These are phyloP conservation scores for Heliamphora exappendiculata DNA, from an alignment of 148 eudicot species.

Conservation along the genomic window DNA sequence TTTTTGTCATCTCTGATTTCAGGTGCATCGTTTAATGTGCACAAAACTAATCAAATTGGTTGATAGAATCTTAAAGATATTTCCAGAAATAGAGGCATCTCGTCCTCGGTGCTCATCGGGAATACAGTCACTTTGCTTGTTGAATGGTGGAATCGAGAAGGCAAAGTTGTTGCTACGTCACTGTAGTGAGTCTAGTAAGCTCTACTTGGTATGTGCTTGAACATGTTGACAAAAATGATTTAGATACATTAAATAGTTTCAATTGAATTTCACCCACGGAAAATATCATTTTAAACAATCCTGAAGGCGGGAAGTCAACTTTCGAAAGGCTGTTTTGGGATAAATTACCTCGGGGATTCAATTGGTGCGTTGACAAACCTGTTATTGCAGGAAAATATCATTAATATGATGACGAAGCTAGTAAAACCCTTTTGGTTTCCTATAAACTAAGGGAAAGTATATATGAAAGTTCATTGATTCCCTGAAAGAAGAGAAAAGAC, in stretches of 20 bases:
- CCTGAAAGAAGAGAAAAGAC: too few species aligned
- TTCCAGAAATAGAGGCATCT: slow-evolving; percentile 70
- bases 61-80: slow-evolving; percentile 35
- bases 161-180: slow-evolving; percentile 49
- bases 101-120: slow-evolving; percentile 72
- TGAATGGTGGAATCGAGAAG: slow-evolving; percentile 46
- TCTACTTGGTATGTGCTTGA: slow-evolving; percentile 62
- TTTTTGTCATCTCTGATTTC: slow-evolving; percentile 12
- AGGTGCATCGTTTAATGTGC: slow-evolving; percentile 84
- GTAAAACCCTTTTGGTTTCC: too few species aligned
- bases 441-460: not conserved
- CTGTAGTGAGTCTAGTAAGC: slow-evolving; percentile 71
- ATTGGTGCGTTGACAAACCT: not conserved
- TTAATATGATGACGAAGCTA: not conserved
- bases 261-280: not conserved
- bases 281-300: not conserved
- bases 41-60: slow-evolving; percentile 42
- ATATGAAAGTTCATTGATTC: not conserved
- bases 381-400: not conserved
- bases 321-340: not conserved
- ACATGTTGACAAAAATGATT: not conserved
- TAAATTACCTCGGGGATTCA: not conserved
- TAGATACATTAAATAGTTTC: not conserved
- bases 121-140: slow-evolving; percentile 56
- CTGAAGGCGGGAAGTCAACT: not conserved